These are phyloP conservation scores for Perkinsus chesapeaki DNA, from an alignment of 169 alveolate species.

Conservation along the genomic window DNA sequence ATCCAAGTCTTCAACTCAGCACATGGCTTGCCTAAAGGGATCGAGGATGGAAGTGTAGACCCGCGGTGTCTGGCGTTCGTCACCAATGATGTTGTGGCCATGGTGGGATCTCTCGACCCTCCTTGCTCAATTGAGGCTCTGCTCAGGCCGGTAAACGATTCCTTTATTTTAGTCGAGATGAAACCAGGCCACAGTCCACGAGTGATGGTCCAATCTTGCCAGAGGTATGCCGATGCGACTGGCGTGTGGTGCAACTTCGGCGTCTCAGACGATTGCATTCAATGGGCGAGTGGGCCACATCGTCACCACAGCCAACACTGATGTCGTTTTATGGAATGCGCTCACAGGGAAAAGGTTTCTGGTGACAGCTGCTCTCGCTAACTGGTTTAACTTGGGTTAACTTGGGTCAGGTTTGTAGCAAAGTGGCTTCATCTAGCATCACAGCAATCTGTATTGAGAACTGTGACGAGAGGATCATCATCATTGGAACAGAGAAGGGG, in stretches of 20 bases:
- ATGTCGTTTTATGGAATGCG: background rate
- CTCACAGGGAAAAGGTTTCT: background rate
- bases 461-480: background rate
- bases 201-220: background rate
- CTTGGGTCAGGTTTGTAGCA: background rate
- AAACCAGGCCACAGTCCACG: background rate
- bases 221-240: background rate
- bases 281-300: background rate
- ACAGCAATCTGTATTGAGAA: background rate
- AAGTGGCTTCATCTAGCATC: background rate
- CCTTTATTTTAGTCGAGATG: background rate
- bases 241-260: background rate
- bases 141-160: background rate
- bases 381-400: background rate
- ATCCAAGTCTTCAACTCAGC: background rate
- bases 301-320: background rate
- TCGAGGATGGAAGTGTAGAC: background rate
- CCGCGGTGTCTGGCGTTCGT: background rate
- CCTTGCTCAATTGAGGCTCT: background rate
- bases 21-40: background rate
- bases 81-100: background rate
- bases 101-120: background rate
- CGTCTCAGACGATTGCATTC: background rate
- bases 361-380: background rate
- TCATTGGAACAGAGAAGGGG: background rate